A percentile compares a stretch with the other conserved stretches of the same genome.
These are phyloP conservation scores for Dillenia suffruticosa DNA, from an alignment of 164 flowering plant species.

Conservation along the genomic window DNA sequence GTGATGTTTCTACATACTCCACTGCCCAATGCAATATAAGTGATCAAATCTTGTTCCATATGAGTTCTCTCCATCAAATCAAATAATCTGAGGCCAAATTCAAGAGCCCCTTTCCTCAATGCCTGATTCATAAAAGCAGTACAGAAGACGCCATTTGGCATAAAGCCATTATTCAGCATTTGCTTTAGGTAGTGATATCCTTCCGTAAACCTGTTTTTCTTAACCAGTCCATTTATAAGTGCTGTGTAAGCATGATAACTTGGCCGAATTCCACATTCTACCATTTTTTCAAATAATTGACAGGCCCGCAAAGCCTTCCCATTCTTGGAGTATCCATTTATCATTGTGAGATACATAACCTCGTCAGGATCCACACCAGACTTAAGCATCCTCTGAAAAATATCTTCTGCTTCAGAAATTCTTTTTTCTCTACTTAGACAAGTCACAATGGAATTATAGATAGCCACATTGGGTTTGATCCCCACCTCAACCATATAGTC, in stretches of 20 bases:
- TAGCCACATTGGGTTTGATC: constrained; percentile 55
- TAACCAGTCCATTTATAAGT: constrained; percentile 52
- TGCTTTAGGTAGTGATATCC: constrained; percentile 45
- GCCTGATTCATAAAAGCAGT: constrained; percentile 52
- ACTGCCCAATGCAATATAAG: constrained; percentile 39
- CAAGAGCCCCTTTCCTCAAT: constrained; percentile 46
- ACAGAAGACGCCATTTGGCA: constrained; percentile 49
- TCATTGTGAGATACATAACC: constrained; percentile 42
- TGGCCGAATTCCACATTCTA: constrained; percentile 31
- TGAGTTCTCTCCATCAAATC: constrained; percentile 45
- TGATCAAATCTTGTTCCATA: constrained; percentile 31
- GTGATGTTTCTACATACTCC: constrained; percentile 39
- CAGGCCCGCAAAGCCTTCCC: constrained; percentile 41
- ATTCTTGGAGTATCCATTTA: constrained; percentile 53
- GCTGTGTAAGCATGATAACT: constrained; percentile 45
- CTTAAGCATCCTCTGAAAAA: constrained; percentile 51
- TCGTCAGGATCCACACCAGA: constrained; percentile 52
- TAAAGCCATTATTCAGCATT: constrained; percentile 52
- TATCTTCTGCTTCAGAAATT: constrained; percentile 42
- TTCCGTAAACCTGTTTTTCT: constrained; percentile 40
- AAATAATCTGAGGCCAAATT: constrained; percentile 38
- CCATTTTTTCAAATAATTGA: constrained; percentile 47
- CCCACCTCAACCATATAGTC: constrained; percentile 41
- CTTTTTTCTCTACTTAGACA: constrained; percentile 37
- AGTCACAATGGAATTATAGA: constrained; percentile 50